Evolutionary conservation across 176 grass and related monocot genomes (phyloP).

Genomic region (Phragmites australis): DNA sequence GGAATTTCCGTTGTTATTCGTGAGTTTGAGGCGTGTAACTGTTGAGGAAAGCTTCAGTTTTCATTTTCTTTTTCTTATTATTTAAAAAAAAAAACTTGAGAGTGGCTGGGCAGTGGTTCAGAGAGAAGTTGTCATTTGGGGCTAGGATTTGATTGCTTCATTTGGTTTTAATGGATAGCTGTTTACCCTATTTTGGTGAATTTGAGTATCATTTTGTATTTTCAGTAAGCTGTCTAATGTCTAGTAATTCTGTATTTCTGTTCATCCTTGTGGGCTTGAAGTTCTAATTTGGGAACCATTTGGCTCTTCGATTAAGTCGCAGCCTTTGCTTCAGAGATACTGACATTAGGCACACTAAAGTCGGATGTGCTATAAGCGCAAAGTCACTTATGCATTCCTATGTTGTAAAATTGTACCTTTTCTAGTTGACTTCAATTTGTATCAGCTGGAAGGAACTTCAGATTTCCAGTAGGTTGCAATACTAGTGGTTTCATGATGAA

Average conservation of each 20-base stretch:
- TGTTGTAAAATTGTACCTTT: slow-evolving; percentile 15
- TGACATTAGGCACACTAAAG: slow-evolving; percentile 8
- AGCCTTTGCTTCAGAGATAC: slow-evolving; percentile 12
- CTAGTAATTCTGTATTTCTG: not conserved
- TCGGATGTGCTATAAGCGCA: too few relatives aligned
- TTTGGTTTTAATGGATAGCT: not conserved
- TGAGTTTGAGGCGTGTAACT: not conserved
- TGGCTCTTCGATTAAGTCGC: not conserved
- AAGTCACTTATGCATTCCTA: slow-evolving; percentile 7
- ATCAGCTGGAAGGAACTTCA: slow-evolving; percentile 16
- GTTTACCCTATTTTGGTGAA: not conserved
- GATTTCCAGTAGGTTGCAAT: slow-evolving; percentile 19
- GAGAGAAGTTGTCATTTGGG: not conserved
- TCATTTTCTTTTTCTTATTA: not conserved
- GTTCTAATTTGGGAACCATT: slow-evolving; percentile 25
- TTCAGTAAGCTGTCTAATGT: not conserved
- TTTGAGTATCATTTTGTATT: slow-evolving; percentile 1
- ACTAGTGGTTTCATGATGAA: slow-evolving; percentile 6
- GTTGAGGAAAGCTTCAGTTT: slow-evolving; percentile 9
- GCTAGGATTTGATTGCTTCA: not conserved
- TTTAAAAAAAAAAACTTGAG: not conserved
- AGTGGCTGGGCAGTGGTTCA: not conserved
- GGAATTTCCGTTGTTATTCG: not conserved
- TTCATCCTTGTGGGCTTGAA: slow-evolving; percentile 1
- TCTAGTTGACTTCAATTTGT: not conserved